Evolutionary conservation across 192 early-diverging fungal species (phyloP), one percentile per base, ranked within the genome.

Genomic region (Mortierella claussenii): DNA sequence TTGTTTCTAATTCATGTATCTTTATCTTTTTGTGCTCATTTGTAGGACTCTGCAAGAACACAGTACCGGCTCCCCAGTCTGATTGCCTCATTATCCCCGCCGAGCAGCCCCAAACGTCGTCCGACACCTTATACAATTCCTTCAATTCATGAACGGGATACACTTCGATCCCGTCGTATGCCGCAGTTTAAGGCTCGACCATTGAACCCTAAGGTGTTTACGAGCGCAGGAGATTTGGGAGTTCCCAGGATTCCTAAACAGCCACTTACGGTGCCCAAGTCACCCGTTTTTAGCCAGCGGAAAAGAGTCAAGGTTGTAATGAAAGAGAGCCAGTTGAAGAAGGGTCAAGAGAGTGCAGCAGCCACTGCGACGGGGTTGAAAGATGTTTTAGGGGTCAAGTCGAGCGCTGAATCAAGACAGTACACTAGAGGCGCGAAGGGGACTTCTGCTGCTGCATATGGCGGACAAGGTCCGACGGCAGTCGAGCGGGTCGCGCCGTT

Each of bases 171-270:
- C 12, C 64, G 49, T 13, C 55, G 73, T 8, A 42, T 37, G 59
- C 57, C 65, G n/a, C 46, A 21, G 12, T 76, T 76, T 40, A 66
- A 67, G 40, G 73, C 73, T 8, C 18, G 73, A 8, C 73, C 73
- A 0, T 42, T 76, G 36, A 62, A 76, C 27, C 73, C 73, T 0
- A 67, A 62, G 28, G 46, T 76, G 21, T 67, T 76, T 28, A 76
- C 73, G 11, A 55, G 73, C 20, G 73, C 73, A 13, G 73, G 73
- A 2, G 73, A 76, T 45, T 32, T 61, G 13, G 73, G 73, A 4
- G 59, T 76, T 9, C 73, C 73, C 15, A 30, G 52, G 8, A 57
- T 76, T 10, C 47, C 23, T 11, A 76, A 76, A 42, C 32, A 34
- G 33, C 57, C 63, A 3, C 47, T 76, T 4, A 76, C 73, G 3